Evolutionary conservation across 2,329 filamentous ascomycete genomes (phyloP), one percentile per base, ranked within the genome.

Genomic region (Mycosphaerella arachidis): DNA sequence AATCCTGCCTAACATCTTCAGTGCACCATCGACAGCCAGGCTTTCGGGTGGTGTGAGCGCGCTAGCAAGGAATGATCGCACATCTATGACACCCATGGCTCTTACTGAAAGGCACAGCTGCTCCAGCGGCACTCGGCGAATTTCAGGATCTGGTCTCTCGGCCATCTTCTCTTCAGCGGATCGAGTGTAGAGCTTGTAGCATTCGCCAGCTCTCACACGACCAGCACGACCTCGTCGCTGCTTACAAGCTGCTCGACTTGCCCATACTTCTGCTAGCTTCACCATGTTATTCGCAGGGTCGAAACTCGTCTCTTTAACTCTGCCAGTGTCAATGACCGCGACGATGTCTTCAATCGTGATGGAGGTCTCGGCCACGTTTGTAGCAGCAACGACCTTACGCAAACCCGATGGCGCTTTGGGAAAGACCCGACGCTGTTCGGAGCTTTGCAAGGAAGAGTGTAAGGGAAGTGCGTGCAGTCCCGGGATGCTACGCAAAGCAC

Each of bases 301-400:
- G 69, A 92, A 97, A 72, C 90, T 93, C 0, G 92, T 99, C 75
- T 99, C 93, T 72, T 99, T 99, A 61, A 99, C 94, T 56, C 91
- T 87, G 30, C 94, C 94, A 10, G 89, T 94, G 73, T 99, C 94
- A 64, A 99, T 93, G 50, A 99, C 94, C 1, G 91, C 93, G 2
- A 97, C 90, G 56, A 99, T 90, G 71, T 99, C 94, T 71, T 97
- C 92, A 61, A 99, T 99, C 0, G 94, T 99, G 73, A 99, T 97
- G 1, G 94, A 97, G 0, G 94, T 99, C 74, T 99, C 94, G 1
- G 94, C 94, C 2, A 99, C 93, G 70, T 99, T 99, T 48, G 94
- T 99, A 0, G 94, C 91, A 6, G 93, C 90, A 35, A 99, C 90
- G 12, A 99, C 85, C 76, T 99, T 99, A 37, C 94, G 84, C 75